Evolutionary conservation across 129 eudicot genomes (phyloP).

Genomic region (Ambrosia artemisiifolia): DNA sequence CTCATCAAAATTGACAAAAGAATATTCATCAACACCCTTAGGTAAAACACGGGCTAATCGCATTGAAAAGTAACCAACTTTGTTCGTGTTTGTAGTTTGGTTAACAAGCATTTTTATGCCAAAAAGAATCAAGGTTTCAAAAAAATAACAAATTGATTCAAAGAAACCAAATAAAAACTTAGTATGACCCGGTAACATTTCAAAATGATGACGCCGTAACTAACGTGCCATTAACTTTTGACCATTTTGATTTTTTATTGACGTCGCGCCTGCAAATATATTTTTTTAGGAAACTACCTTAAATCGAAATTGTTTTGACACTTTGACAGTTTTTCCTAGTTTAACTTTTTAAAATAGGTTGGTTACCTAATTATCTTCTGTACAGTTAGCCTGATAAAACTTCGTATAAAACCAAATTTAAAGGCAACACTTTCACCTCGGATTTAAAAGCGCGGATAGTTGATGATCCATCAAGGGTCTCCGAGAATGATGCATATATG

Average conservation of each 20-base stretch:
- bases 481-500: conserved; percentile 90
- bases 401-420: conserved; percentile 2
- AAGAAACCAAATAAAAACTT: no score
- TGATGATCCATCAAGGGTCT: conserved; percentile 83
- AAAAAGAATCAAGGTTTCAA: neutral
- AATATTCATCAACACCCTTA: neutral
- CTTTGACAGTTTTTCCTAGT: neutral
- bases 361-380: neutral
- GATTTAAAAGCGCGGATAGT: conserved; percentile 86
- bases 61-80: no score
- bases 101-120: neutral
- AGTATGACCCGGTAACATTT: neutral
- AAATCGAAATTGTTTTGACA: neutral
- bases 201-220: neutral
- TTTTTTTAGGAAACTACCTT: neutral
- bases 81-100: neutral
- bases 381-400: neutral
- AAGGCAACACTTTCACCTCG: conserved; percentile 47
- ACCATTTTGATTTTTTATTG: neutral
- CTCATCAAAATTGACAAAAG: neutral
- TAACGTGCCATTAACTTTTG: neutral
- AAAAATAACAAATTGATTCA: neutral
- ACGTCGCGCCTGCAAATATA: neutral
- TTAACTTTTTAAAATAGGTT: neutral
- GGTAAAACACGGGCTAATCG: neutral